Evolutionary conservation across 139 green algal genomes (phyloP).

Genomic region (Bryopsis sp.): DNA sequence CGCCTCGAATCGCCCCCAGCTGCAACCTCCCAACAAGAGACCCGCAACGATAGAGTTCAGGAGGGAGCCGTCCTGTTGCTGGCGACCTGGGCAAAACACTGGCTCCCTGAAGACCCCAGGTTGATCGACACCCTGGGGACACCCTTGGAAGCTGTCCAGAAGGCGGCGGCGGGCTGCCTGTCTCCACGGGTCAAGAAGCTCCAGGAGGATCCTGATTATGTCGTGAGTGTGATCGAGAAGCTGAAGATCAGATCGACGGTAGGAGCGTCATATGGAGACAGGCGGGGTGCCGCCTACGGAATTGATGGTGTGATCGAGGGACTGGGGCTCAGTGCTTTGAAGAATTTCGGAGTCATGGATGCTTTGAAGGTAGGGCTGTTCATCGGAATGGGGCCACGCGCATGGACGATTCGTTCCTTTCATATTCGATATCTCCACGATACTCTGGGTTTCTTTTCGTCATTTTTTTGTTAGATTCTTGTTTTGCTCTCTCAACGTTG

Average conservation of each 20-base stretch:
- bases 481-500: no score
- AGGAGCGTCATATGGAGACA: constrained; percentile 61
- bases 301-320: constrained; percentile 87
- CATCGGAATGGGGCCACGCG: no score
- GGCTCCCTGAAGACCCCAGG: constrained; percentile 54
- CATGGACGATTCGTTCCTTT: no score
- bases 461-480: no score
- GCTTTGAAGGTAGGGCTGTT: constrained; percentile 71
- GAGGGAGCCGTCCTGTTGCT: constrained; percentile 88
- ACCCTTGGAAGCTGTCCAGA: constrained; percentile 84
- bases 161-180: constrained; percentile 74
- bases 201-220: constrained; percentile 32
- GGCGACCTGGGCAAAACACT: constrained; percentile 79
- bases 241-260: constrained; percentile 49
- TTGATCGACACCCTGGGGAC: constrained; percentile 75
- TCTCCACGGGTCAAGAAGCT: constrained; percentile 66
- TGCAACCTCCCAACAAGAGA: constrained; percentile 35
- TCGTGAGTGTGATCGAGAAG: constrained; percentile 31
- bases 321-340: constrained; percentile 75
- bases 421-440: no score
- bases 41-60: constrained; percentile 70
- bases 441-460: no score
- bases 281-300: constrained; percentile 84
- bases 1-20: constrained; percentile 50
- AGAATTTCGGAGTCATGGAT: constrained; percentile 77